phyloP scores from a whole-genome alignment of 345 rosid genomes.

The Eucalyptus pauciflora region DNA sequence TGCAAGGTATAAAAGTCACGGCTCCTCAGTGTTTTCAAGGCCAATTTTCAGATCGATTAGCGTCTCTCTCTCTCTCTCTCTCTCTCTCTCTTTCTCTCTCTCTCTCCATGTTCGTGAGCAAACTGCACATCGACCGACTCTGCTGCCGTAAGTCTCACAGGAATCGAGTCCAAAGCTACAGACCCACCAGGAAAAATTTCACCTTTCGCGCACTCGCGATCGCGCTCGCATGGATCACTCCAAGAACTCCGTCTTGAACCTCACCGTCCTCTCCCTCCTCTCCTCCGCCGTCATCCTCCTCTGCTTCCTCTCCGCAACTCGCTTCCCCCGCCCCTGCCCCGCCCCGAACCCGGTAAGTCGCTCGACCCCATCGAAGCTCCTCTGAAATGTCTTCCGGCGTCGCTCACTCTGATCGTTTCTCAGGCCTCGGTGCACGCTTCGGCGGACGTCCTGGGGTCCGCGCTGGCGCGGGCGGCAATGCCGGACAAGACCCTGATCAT shows the following conservation, averaged over 20 bases:
- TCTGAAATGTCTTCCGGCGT: neutral
- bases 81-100: neutral
- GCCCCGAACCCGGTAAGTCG: neutral
- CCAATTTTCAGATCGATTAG: neutral
- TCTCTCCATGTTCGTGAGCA: neutral
- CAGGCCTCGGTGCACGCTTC: neutral
- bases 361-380: neutral
- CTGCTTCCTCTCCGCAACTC: neutral
- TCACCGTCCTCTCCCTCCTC: constrained; percentile 10
- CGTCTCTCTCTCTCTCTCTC: neutral
- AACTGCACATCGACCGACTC: neutral
- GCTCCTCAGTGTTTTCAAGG: neutral
- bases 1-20: neutral
- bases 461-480: constrained; percentile 32
- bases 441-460: constrained; percentile 36
- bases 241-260: neutral
- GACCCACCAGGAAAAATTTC: neutral
- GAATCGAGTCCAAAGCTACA: neutral
- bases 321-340: neutral
- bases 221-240: constrained; percentile 6
- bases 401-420: neutral
- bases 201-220: neutral
- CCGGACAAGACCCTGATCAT: constrained; percentile 53
- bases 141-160: neutral
- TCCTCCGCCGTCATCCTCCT: constrained; percentile 22